Evolutionary conservation across 371 early-diverging fungal genomes (phyloP), one percentile per base, ranked within the genome.

Genomic region (Funneliformis caledonium): DNA sequence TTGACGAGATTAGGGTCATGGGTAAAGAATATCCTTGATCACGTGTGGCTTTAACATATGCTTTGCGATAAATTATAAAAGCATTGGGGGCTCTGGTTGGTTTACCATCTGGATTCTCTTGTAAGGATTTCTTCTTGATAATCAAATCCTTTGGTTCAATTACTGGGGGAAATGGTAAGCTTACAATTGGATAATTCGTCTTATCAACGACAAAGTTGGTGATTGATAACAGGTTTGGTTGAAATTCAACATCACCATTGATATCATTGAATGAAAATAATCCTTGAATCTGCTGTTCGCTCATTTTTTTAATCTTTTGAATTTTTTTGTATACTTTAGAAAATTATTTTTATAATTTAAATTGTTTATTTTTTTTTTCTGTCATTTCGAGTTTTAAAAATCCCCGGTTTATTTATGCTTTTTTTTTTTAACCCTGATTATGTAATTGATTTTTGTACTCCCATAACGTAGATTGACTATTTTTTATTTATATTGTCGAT

Each of bases 1-100:
- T 50, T 8, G 78, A 67, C 12, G 78, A 78, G 6, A 78, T 68
- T n/a, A 64, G 68, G 4, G 78, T 78, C 78, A 78, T 78, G 26
- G 78, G 78, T 16, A 78, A 10, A 43, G n/a, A 22, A 78, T 78
- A 31, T 22, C 78, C 78, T 33, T 50, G 19, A 14, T 52, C 65
- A 9, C 52, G 43, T n/a, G 78, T 68, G 0, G 68, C 52, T 22
- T 78, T 68, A 22, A 78, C 78, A 47, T 67, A 78, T 67, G 33
- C 47, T 50, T 61, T 64, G 6, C 78, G 67, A 11, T 67, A 78
- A 50, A 78, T 64, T 11, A 78, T 78, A 8, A 78, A 78, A 26
- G 78, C 78, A 52, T 78, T 78, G 1, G 78, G 78, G 1, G 78
- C 60, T 50, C 61, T 7, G 2, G 56, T 10, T 48, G 67, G 50